Conservation (phyloP, 768 basidiomycete genomes). For the Termitomyces sp. region DNA sequence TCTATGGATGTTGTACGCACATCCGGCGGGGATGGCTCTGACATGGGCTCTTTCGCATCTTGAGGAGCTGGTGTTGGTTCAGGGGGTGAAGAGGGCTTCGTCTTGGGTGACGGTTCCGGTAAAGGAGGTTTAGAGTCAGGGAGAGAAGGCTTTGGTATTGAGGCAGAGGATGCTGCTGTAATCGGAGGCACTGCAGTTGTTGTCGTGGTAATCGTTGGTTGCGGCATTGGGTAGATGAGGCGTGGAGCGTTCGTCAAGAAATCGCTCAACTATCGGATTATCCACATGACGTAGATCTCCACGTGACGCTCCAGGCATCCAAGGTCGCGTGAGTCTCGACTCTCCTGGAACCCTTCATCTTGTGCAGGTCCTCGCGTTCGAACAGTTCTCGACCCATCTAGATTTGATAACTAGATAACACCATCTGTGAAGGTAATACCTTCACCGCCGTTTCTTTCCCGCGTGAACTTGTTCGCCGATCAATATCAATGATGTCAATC, state of each 20-base stretch:
- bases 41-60: neutral
- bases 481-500: neutral
- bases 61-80: conserved; percentile 2
- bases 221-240: conserved; percentile 4
- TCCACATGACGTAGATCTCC: conserved; percentile 16
- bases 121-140: conserved; percentile 2
- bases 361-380: neutral
- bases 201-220: neutral
- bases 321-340: too few relatives aligned
- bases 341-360: neutral
- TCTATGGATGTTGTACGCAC: conserved; percentile 5
- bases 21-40: neutral
- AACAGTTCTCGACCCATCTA: too few relatives aligned
- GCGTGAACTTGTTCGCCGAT: neutral
- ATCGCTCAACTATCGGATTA: conserved; percentile 11
- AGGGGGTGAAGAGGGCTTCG: neutral
- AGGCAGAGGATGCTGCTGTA: neutral
- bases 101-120: neutral
- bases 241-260: neutral
- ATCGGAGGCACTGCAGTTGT: neutral
- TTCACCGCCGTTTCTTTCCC: neutral
- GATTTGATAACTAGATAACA: too few relatives aligned
- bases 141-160: neutral
- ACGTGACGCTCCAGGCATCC: conserved; percentile 4
- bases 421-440: neutral